A percentile compares a stretch with the other conserved stretches of the same genome.
Conservation (phyloP, 306 rosid species). For the Glycine soja region DNA sequence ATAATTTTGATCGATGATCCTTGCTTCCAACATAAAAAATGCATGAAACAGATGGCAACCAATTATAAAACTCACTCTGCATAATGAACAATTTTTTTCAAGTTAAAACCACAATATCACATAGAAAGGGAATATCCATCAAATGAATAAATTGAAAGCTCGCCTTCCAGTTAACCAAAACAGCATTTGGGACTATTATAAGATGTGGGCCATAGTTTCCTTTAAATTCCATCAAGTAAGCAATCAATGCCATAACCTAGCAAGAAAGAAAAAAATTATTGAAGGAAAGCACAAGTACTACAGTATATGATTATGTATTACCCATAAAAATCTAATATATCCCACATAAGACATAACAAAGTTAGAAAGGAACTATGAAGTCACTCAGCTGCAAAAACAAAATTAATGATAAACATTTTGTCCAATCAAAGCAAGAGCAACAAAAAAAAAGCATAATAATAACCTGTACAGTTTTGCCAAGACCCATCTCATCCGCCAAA, state of each 20-base stretch:
- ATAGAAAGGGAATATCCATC: slow-evolving; percentile 25
- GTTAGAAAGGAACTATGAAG: slow-evolving; percentile 14
- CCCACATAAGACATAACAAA: slow-evolving; percentile 20
- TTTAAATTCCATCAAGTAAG: slow-evolving; percentile 97
- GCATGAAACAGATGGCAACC: slow-evolving; percentile 98
- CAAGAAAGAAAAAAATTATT: slow-evolving; percentile 22
- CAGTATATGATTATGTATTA: slow-evolving; percentile 35
- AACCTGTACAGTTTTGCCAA: slow-evolving; percentile 99
- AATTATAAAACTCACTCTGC: slow-evolving; percentile 90
- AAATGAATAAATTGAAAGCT: slow-evolving; percentile 28
- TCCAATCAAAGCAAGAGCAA: slow-evolving; percentile 26
- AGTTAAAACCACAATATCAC: slow-evolving; percentile 21
- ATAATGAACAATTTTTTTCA: slow-evolving; percentile 47
- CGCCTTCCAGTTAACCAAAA: slow-evolving; percentile 99
- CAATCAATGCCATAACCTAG: slow-evolving; percentile 99
- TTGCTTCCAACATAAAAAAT: slow-evolving; percentile 94
- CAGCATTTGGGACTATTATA: slow-evolving; percentile 97
- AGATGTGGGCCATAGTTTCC: slow-evolving; percentile 99
- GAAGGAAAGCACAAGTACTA: slow-evolving; percentile 2
- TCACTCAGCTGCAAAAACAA: slow-evolving; percentile 10
- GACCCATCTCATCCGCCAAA: slow-evolving; percentile 99
- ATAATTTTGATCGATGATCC: slow-evolving; percentile 89
- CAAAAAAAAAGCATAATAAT: slow-evolving; percentile 27
- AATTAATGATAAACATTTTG: not conserved
- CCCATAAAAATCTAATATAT: slow-evolving; percentile 29